phyloP scores from a whole-genome alignment of 1,139 yeast species.

The Debaryomyces sp. region DNA sequence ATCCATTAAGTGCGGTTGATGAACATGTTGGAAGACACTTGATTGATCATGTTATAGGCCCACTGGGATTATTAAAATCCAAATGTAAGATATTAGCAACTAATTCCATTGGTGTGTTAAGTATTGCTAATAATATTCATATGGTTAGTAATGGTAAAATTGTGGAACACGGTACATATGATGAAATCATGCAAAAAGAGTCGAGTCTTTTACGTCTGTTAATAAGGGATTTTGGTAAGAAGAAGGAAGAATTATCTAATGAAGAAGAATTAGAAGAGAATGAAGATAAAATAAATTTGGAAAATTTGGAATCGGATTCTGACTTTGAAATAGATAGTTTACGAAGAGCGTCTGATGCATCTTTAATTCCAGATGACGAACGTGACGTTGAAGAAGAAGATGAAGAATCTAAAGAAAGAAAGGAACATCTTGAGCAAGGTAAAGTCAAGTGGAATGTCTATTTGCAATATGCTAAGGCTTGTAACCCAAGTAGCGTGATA shows the following conservation, averaged over 20 bases:
- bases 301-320: conserved; percentile 36
- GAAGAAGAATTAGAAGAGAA: conserved; percentile 13
- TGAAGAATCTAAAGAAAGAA: conserved; percentile 46
- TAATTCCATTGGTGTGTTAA: conserved; percentile 81
- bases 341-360: conserved; percentile 72
- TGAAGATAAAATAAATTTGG: conserved; percentile 19
- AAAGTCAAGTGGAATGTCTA: conserved; percentile 92
- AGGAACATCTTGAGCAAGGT: conserved; percentile 90
- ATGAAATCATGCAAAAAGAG: conserved; percentile 54
- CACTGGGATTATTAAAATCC: conserved; percentile 72
- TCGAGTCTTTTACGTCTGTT: conserved; percentile 62
- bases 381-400: conserved; percentile 40
- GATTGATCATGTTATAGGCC: conserved; percentile 59
- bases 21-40: conserved; percentile 89
- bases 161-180: conserved; percentile 75
- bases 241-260: conserved; percentile 27
- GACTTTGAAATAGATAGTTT: conserved; percentile 48
- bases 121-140: conserved; percentile 73
- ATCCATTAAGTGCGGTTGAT: conserved; percentile 84
- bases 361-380: conserved; percentile 45
- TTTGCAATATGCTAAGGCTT: conserved; percentile 80
- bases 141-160: conserved; percentile 78
- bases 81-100: conserved; percentile 87
- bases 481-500: conserved; percentile 72
- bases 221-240: conserved; percentile 75